Base-by-base conservation (phyloP, 495 filamentous ascomycete genomes). In the Xylaria venustula region DNA sequence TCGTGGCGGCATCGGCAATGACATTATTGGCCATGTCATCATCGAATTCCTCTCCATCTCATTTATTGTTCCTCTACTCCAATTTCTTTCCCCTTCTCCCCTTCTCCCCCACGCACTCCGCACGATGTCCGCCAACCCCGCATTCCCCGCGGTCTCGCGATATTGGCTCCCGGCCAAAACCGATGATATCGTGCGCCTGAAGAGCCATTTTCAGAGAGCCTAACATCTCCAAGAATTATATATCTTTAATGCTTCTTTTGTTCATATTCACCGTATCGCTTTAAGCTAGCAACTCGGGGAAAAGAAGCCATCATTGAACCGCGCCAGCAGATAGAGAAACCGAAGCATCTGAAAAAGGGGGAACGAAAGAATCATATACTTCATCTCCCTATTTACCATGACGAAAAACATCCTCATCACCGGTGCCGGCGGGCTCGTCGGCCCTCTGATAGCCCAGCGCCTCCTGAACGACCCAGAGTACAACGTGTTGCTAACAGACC, bases 341-440 rank as follows among this genome's bases (percentile, higher is more conserved):
- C 17, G 12, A n/a, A 41, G 5, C 37, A 14, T 3, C 7, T 9
- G n/a, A 20, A 19, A 49, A 15, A 30, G 46, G 26, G 8, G 28
- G 9, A 36, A 7, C 6, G 7, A 15, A 40, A 15, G 3, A 40
- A 7, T 12, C 7, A 40, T 8, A 8, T 15, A 40, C 37, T 15
- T 15, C 7, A 34, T 5, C 7, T 15, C 37, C 37, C 3, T 8
- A 30, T 19, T 15, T 14, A 34, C 51, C 52, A 71, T 71, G 66
- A 9, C 52, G 37, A 85, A 85, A 76, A 80, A 83, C 40, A 86
- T 90, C 68, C 81, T 91, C 73, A 87, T 91, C 69, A 90, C 88
- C 30, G 88, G 88, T 44, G 88, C 87, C 28, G 85, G 81, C 30
- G 88, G 88, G 34, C 88, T 89, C 62, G 79, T 91, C 62, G 88